Evolutionary conservation across 2,329 filamentous ascomycete species (phyloP).

Genomic region (Sclerotinia nivalis): DNA sequence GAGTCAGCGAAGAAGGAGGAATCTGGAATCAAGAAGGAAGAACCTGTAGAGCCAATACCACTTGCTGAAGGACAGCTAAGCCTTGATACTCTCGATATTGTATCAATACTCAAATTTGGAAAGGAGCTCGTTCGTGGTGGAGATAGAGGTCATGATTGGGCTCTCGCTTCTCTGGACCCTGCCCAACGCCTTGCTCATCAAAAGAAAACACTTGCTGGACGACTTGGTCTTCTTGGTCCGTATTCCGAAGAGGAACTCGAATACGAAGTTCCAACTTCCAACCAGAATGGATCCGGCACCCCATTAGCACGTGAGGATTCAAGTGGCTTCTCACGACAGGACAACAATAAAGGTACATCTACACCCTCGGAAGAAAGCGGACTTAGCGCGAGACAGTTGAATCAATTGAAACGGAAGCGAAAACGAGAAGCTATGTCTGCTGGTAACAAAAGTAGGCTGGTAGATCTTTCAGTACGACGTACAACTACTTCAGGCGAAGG

Average conservation of each 20-base stretch:
- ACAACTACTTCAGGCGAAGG: slow-evolving; percentile 32
- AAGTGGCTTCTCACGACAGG: slow-evolving; percentile 45
- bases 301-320: slow-evolving; percentile 26
- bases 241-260: slow-evolving; percentile 82
- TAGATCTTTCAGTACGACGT: slow-evolving; percentile 74
- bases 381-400: slow-evolving; percentile 89
- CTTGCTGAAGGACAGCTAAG: slow-evolving; percentile 60
- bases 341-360: slow-evolving; percentile 33
- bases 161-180: slow-evolving; percentile 77
- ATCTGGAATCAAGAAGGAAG: slow-evolving; percentile 58
- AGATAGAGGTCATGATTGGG: slow-evolving; percentile 80
- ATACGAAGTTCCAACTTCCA: slow-evolving; percentile 52
- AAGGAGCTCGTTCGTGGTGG: slow-evolving; percentile 80
- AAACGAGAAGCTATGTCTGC: slow-evolving; percentile 88
- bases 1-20: slow-evolving; percentile 48
- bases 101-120: slow-evolving; percentile 77
- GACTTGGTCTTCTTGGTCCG: slow-evolving; percentile 81
- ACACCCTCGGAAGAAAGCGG: slow-evolving; percentile 61
- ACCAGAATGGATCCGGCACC: slow-evolving; percentile 34
- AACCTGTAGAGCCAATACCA: slow-evolving; percentile 52
- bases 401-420: slow-evolving; percentile 89
- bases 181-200: slow-evolving; percentile 79
- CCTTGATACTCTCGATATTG: slow-evolving; percentile 74
- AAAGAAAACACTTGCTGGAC: slow-evolving; percentile 81
- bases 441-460: slow-evolving; percentile 84